Evolutionary conservation across 2,329 filamentous ascomycete species (phyloP), one percentile per base, ranked within the genome.

Genomic region (Alternaria sp.): DNA sequence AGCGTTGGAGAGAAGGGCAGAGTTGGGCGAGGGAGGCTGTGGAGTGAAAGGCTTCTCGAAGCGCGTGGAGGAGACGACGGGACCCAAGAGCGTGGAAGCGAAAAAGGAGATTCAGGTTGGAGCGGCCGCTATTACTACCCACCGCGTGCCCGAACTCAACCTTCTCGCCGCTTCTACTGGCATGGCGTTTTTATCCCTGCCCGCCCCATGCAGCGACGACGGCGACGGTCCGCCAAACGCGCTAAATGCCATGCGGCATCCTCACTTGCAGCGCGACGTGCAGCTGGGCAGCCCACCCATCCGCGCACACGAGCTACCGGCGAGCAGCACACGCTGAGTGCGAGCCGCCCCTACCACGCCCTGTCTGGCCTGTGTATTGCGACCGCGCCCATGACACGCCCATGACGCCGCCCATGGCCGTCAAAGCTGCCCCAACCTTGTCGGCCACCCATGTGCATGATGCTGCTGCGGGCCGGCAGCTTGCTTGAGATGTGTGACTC

Each of bases 31-130:
- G 47, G 57, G 59, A 63, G 67, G 54, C 54, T 60, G 62, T 51
- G 66, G 67, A 63, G 61, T 63, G 63, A 68, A 66, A 55, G 70
- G 64, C 71, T 74, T 75, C 73, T 73, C 69, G 73, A 75, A 74
- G 73, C 70, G 71, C 69, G 74, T 74, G 67, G 71, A 73, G 63
- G 69, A 71, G 71, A 67, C 71, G 68, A 69, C 71, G 69, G 70
- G 71, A 68, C 71, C 72, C 73, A 71, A 73, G 69, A 71, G 68
- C 70, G 61, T 74, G 72, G 75, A 75, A 74, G 71, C 72, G 74
- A 75, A 75, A 62, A 73, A 74, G 72, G 71, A 76, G 71, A 74
- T 68, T 74, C 72, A 73, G 71, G 73, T 73, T 72, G 68, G 69
- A 63, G 70, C 72, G 73, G 72, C 71, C 70, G 70, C 72, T 71